Evolutionary conservation across 2,329 filamentous ascomycete species (phyloP), one percentile per base, ranked within the genome.

Genomic region (Biscogniauxia marginata): DNA sequence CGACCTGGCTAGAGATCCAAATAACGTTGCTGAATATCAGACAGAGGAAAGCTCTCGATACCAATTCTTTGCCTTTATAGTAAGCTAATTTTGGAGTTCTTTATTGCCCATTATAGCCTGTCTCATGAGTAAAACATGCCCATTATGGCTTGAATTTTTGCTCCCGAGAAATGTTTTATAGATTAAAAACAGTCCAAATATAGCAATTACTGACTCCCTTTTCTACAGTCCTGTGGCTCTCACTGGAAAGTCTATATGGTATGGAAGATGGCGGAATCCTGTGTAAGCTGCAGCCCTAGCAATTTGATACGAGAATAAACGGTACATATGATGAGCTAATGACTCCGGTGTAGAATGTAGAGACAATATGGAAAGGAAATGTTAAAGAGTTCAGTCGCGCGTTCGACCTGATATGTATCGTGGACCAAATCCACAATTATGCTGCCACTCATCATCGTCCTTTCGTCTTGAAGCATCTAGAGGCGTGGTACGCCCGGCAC

Each of bases 281-380:
- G 44, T 46, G 44, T 46, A 19, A 46, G 44, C 21, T 46, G 18
- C n/a, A n/a, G n/a, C n/a, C n/a, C n/a, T 46, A n/a, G 18, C 44
- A 46, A 8, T 19, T 13, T 46, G 8, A 19, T 46, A 19, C 16
- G 7, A 13, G 8, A 46, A 19, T 19, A 46, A 19, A 19, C 8
- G 8, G 16, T 9, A 46, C 44, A 9, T n/a, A 43, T 43, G 7
- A 19, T 46, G 7, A n/a, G 18, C 8, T 19, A n/a, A 9, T 46
- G n/a, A n/a, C n/a, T n/a, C n/a, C 18, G 16, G 21, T 46, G 18
- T 19, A 46, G 44, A n/a, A 9, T 9, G 18, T 46, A 13, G 44
- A 46, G 44, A 46, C 44, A 46, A 46, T 46, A 46, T 46, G 44
- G 44, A 19, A 46, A 46, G 44, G 44, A 46, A 19, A 46, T 19